Evolutionary conservation across 371 early-diverging fungal species (phyloP).

Genomic region (Mucor velutinosus): DNA sequence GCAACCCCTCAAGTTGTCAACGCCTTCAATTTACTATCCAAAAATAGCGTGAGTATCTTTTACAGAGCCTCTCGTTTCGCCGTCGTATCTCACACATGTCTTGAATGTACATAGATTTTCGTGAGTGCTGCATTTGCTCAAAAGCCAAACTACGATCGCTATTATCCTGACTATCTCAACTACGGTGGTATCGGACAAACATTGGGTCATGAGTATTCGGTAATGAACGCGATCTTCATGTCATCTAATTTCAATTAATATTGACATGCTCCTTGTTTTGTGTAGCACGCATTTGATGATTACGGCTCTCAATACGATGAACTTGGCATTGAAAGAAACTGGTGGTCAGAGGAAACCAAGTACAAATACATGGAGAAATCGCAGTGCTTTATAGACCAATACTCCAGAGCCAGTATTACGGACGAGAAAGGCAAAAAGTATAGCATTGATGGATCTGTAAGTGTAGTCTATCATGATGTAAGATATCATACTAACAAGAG

Average conservation of each 20-base stretch:
- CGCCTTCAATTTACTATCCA: conserved; percentile 36
- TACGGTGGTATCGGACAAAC: conserved; percentile 65
- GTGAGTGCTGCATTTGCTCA: conserved; percentile 66
- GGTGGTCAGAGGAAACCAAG: conserved; percentile 63
- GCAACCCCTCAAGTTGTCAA: conserved; percentile 55
- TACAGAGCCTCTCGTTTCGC: neutral
- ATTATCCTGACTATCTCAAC: conserved; percentile 58
- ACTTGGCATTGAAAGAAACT: conserved; percentile 41
- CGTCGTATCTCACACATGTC: neutral
- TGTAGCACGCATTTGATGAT: conserved; percentile 49
- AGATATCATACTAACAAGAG: neutral
- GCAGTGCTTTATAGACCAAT: conserved; percentile 66
- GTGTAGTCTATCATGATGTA: neutral
- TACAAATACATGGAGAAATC: conserved; percentile 48
- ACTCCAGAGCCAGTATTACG: conserved; percentile 46
- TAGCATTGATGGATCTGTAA: conserved; percentile 46
- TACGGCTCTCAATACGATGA: conserved; percentile 57
- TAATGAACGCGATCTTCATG: conserved; percentile 18
- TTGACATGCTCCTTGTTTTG: neutral
- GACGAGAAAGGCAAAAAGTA: conserved; percentile 26
- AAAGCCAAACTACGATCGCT: conserved; percentile 47
- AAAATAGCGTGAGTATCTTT: conserved; percentile 19
- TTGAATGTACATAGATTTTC: conserved; percentile 37
- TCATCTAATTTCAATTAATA: neutral
- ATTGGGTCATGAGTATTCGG: conserved; percentile 67